Conservation (phyloP, 129 eudicot species). For the Heracleum sosnowskyi region DNA sequence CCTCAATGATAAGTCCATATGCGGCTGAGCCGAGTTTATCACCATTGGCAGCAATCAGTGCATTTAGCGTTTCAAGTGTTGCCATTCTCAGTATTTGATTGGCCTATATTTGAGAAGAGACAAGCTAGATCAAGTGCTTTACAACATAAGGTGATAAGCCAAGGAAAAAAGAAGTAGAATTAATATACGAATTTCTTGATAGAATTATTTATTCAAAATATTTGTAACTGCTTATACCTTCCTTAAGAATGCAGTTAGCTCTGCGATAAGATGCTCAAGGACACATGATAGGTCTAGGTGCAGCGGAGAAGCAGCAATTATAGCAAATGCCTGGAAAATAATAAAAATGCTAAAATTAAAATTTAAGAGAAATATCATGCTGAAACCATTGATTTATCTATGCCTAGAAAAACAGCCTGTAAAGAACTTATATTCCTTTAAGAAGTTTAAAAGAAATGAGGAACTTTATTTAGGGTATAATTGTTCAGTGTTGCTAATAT, state of each 20-base stretch:
- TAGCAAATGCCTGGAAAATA: constrained; percentile 81
- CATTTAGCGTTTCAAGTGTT: constrained; percentile 80
- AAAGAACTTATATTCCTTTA: not conserved
- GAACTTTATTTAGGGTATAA: not conserved
- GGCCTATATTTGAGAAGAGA: constrained; percentile 40
- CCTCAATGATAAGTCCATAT: constrained; percentile 78
- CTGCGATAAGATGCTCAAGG: constrained; percentile 75
- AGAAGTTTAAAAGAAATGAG: not conserved
- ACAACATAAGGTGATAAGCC: not conserved
- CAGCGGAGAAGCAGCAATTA: constrained; percentile 85
- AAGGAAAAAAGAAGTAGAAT: not conserved
- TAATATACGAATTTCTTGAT: not conserved
- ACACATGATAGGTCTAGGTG: constrained; percentile 83
- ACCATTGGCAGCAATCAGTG: constrained; percentile 76
- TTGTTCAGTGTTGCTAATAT: not conserved
- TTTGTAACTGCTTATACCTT: constrained; percentile 38
- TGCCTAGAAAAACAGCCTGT: not conserved
- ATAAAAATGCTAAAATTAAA: not conserved
- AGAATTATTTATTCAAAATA: not conserved
- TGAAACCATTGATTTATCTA: not conserved
- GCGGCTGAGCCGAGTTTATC: constrained; percentile 81
- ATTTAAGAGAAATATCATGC: not conserved
- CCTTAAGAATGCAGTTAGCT: constrained; percentile 81
- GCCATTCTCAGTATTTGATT: constrained; percentile 90
- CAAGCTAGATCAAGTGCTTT: constrained; percentile 7